Evolutionary conservation across 768 basidiomycete species (phyloP), one percentile per base, ranked within the genome.

Genomic region (Crepidotus variabilis): DNA sequence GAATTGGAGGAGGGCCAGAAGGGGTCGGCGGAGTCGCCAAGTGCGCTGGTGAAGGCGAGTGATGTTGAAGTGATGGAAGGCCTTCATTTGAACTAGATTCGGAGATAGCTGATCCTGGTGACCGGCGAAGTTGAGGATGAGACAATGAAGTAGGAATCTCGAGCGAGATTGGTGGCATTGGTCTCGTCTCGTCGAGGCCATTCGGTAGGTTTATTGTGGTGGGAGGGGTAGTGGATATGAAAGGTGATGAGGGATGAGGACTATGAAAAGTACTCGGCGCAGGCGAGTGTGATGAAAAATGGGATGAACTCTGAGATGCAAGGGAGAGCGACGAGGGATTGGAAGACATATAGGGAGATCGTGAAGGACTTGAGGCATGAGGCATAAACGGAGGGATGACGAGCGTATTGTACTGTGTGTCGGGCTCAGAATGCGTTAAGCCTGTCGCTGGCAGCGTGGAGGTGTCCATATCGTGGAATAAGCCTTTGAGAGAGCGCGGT

Each of bases 401-500:
- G 20, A 56, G 24, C 0, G 55, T 34, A 24, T 2, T 46, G 36
- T 33, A 14, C 3, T 32, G 20, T 20, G 21, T 16, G 32, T 24
- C 35, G n/a, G 48, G 35, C 1, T 50, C 50, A 32, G 24, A 1
- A 2, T 18, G 20, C 14, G 28, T 39, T 39, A 24, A 16, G 4
- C 50, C 50, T 22, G 36, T 28, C 13, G 24, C 13, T 6, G 24
- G 23, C 9, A 22, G n/a, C 16, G 23, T 36, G 32, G 20, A 16
- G 6, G n/a, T 18, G 16, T 55, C 47, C 14, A 48, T 28, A 21
- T 36, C 55, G 51, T 33, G 28, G 55, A 56, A 56, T 11, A 56
- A 34, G 22, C 55, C 55, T 36, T 56, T 56, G 18, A 51, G 33
- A 6, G 55, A 51, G 21, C 55, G 55, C 20, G 55, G 55, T 10